A percentile compares a stretch with the other conserved stretches of the same genome.
Evolutionary conservation across 805 yeast genomes (phyloP).

Genomic region (Pichia gijzeniarum): DNA sequence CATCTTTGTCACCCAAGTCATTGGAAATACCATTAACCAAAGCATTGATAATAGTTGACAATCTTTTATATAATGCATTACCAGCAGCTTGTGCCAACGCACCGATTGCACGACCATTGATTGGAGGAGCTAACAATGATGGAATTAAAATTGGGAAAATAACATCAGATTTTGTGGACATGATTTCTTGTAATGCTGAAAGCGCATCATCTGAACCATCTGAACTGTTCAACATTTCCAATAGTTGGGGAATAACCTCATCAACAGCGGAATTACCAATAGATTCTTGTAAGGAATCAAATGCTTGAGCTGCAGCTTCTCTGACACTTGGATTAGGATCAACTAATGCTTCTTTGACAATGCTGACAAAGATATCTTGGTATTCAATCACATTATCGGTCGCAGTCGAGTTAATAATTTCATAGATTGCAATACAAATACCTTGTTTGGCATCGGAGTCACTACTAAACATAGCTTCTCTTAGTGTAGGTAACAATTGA

Average conservation of each 20-base stretch:
- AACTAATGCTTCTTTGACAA: constrained; percentile 72
- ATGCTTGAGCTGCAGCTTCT: constrained; percentile 86
- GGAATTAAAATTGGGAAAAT: constrained; percentile 94
- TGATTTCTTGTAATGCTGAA: constrained; percentile 82
- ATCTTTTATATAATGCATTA: constrained; percentile 62
- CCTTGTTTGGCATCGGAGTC: constrained; percentile 92
- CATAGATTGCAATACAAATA: constrained; percentile 88
- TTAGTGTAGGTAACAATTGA: constrained; percentile 79
- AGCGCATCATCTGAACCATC: constrained; percentile 65
- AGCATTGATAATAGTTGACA: constrained; percentile 67
- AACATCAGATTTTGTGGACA: constrained; percentile 83
- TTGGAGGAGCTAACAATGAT: constrained; percentile 72
- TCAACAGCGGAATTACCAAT: constrained; percentile 85
- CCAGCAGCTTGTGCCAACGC: constrained; percentile 90
- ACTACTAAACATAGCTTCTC: constrained; percentile 49
- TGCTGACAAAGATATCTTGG: constrained; percentile 62
- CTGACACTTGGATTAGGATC: constrained; percentile 72
- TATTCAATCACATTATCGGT: constrained; percentile 53
- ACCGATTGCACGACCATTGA: constrained; percentile 84
- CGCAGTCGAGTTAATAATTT: constrained; percentile 71
- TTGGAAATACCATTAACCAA: constrained; percentile 53
- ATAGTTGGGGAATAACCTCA: constrained; percentile 77
- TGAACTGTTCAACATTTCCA: constrained; percentile 51
- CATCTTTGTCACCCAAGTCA: constrained; percentile 31
- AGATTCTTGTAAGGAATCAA: constrained; percentile 77